These are phyloP conservation scores for Dorcoceras hygrometricum DNA, from an alignment of 257 asterid species.

Conservation along the genomic window DNA sequence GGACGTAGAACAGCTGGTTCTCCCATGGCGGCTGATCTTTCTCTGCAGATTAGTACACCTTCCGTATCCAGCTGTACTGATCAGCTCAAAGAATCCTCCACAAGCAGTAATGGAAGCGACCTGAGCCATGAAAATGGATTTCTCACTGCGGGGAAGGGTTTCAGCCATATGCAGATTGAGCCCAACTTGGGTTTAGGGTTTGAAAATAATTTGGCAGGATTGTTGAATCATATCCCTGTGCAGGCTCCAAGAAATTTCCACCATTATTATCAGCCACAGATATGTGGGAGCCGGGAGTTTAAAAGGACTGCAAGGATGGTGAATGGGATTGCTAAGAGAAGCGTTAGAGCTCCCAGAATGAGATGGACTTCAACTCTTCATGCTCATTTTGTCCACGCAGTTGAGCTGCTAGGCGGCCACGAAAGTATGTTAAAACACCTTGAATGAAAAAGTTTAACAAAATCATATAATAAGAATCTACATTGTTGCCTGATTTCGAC, in stretches of 20 bases:
- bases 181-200: conserved; percentile 55
- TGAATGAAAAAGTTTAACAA: too few species aligned
- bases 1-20: conserved; percentile 14
- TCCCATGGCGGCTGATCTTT: conserved; percentile 56
- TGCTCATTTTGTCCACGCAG: conserved; percentile 87
- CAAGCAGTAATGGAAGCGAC: conserved; percentile 65
- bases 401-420: conserved; percentile 88
- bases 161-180: conserved; percentile 17
- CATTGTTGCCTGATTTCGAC: too few species aligned
- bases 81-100: conserved; percentile 31
- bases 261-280: conserved; percentile 41
- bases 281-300: conserved; percentile 40
- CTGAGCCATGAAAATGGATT: conserved; percentile 55
- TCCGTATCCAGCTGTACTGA: conserved; percentile 19
- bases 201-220: conserved; percentile 21
- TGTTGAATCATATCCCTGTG: not conserved
- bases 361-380: conserved; percentile 92
- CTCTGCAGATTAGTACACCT: conserved; percentile 68
- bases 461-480: too few species aligned
- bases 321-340: conserved; percentile 34
- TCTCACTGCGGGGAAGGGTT: conserved; percentile 19
- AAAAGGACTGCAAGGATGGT: conserved; percentile 49
- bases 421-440: conserved; percentile 45
- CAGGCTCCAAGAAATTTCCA: conserved; percentile 29
- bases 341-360: conserved; percentile 80